These are phyloP conservation scores for Hanseniaspora clermontiae DNA, from an alignment of 805 yeast species.

Conservation along the genomic window DNA sequence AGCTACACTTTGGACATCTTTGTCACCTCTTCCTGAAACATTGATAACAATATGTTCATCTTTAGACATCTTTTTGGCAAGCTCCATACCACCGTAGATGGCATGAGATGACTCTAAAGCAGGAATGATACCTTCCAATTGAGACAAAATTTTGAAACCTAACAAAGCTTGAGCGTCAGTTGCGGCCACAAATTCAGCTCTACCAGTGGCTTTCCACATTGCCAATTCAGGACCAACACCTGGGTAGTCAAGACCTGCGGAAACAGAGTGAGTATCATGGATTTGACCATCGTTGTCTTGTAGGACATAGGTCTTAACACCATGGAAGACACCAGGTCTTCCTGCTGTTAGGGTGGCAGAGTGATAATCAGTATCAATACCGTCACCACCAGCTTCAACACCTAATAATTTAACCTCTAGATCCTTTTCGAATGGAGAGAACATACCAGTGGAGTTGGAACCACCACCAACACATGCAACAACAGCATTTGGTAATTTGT, in stretches of 20 bases:
- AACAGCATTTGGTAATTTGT: slow-evolving; percentile 79
- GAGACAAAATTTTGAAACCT: slow-evolving; percentile 80
- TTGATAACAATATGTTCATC: slow-evolving; percentile 78
- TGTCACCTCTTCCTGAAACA: slow-evolving; percentile 97
- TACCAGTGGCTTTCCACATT: slow-evolving; percentile 83
- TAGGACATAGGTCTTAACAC: slow-evolving; percentile 85
- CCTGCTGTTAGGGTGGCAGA: slow-evolving; percentile 95
- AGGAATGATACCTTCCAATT: slow-evolving; percentile 95
- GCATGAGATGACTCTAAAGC: slow-evolving; percentile 98
- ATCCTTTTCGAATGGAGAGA: slow-evolving; percentile 84
- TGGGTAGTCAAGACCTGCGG: slow-evolving; percentile 97
- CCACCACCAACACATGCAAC: slow-evolving; percentile 99
- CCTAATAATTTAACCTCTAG: slow-evolving; percentile 68
- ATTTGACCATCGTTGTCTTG: slow-evolving; percentile 92
- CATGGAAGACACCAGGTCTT: slow-evolving; percentile 94
- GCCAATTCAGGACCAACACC: slow-evolving; percentile 99
- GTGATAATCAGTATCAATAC: slow-evolving; percentile 75
- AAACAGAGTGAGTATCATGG: slow-evolving; percentile 92
- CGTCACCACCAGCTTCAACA: slow-evolving; percentile 98
- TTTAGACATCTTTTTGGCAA: slow-evolving; percentile 69
- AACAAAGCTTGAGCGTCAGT: slow-evolving; percentile 89
- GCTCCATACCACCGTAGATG: slow-evolving; percentile 74
- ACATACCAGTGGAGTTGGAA: slow-evolving; percentile 90
- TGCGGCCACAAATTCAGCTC: slow-evolving; percentile 83
- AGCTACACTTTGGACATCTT: slow-evolving; percentile 96